Percentiles rank a stretch among this genome's conserved stretches.
Conservation (phyloP, 2,329 filamentous ascomycete genomes). For the Gyromitra esculenta region DNA sequence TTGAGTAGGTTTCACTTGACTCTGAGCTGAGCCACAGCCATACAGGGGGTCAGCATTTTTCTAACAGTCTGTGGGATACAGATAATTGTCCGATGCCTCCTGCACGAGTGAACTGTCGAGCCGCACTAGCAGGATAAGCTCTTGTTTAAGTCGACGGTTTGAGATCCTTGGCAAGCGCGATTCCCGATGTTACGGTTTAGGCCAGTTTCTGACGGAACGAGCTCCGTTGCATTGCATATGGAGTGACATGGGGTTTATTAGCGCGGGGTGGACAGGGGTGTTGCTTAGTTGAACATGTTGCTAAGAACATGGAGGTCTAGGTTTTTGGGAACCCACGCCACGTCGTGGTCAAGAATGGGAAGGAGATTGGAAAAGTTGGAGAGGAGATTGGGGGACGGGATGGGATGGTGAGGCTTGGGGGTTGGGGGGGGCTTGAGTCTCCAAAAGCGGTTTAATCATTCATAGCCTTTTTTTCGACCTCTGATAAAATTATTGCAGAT, state of each 20-base stretch:
- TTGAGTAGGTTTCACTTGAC: too few species aligned
- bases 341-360: too few species aligned
- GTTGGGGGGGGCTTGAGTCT: too few species aligned
- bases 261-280: slow-evolving; percentile 21
- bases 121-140: not conserved
- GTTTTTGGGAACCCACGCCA: not conserved
- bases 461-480: too few species aligned
- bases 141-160: not conserved
- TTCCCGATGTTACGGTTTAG: slow-evolving; percentile 31
- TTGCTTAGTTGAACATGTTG: slow-evolving; percentile 31
- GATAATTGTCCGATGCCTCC: not conserved
- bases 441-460: too few species aligned
- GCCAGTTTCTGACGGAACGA: slow-evolving; percentile 28
- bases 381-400: not conserved
- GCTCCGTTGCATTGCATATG: slow-evolving; percentile 49
- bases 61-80: too few species aligned
- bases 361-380: not conserved
- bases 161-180: slow-evolving; percentile 14
- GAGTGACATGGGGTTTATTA: not conserved
- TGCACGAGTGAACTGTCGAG: slow-evolving; percentile 30
- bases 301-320: not conserved
- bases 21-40: too few species aligned
- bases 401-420: not conserved
- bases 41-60: too few species aligned
- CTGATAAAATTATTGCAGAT: too few species aligned